Conservation (phyloP, 495 filamentous ascomycete species). For the Xylaria curta region DNA sequence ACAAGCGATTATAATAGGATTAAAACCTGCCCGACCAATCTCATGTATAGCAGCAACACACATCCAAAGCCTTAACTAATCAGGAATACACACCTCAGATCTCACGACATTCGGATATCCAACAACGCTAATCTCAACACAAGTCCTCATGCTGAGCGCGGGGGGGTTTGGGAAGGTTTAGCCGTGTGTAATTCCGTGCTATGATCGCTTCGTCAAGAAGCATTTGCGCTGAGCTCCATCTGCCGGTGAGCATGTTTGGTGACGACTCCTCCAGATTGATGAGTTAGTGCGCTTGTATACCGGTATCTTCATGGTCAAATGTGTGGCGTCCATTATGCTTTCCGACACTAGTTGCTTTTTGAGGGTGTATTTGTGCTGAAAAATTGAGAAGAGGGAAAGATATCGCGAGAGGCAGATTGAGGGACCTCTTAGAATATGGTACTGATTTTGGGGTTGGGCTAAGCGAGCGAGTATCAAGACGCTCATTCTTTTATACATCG, state of each 20-base stretch:
- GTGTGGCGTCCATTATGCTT: neutral
- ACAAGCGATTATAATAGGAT: constrained; percentile 4
- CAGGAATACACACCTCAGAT: constrained; percentile 19
- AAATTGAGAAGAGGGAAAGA: neutral
- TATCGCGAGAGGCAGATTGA: neutral
- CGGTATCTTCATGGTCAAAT: neutral
- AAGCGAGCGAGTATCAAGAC: neutral
- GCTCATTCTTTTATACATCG: too few species aligned
- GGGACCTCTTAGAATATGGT: neutral
- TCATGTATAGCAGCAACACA: constrained; percentile 28
- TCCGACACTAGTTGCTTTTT: neutral
- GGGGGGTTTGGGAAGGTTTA: constrained; percentile 22
- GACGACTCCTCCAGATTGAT: neutral
- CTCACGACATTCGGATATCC: constrained; percentile 28
- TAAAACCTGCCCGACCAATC: constrained; percentile 18
- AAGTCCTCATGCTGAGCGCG: constrained; percentile 26
- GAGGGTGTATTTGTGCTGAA: neutral
- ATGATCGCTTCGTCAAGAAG: constrained; percentile 21
- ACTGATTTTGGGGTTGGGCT: neutral
- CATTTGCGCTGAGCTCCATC: constrained; percentile 15
- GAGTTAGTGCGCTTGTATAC: constrained; percentile 1
- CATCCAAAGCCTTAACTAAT: constrained; percentile 25
- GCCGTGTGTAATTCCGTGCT: constrained; percentile 14
- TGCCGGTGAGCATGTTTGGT: neutral
- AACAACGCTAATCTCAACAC: constrained; percentile 29